phyloP scores from a whole-genome alignment of 2,329 filamentous ascomycete species.

The Zalaria sp. region DNA sequence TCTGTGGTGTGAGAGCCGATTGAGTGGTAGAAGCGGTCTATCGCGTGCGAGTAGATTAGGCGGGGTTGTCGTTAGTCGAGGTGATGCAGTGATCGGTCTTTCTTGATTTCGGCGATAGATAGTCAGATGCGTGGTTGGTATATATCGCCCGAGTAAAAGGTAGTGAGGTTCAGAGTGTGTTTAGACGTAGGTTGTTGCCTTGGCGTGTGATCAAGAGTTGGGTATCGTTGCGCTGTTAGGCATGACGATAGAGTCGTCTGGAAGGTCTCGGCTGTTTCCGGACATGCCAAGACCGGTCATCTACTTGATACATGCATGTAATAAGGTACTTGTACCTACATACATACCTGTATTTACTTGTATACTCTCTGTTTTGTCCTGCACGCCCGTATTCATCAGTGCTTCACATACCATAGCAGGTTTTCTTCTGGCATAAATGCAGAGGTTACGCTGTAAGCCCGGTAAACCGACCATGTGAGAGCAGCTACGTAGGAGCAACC shows the following conservation, averaged over 20 bases:
- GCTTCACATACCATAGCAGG: no score
- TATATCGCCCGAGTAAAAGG: neutral
- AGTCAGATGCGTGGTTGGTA: neutral
- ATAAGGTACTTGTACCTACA: no score
- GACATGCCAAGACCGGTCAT: conserved; percentile 3
- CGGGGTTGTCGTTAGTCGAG: neutral
- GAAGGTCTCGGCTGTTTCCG: neutral
- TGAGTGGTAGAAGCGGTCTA: conserved; percentile 1
- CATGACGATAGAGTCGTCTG: no score
- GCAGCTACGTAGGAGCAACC: no score
- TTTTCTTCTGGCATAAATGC: no score
- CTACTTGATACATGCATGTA: neutral
- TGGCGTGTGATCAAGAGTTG: neutral
- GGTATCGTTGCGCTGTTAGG: no score
- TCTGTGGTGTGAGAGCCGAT: neutral
- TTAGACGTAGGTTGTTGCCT: neutral
- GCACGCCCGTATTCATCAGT: no score
- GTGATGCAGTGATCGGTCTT: neutral
- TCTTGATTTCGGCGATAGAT: neutral
- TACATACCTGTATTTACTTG: no score
- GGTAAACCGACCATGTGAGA: no score
- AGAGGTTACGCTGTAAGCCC: no score
- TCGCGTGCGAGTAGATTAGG: conserved; percentile 1
- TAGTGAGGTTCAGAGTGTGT: neutral
- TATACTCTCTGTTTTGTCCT: no score